Evolutionary conservation across 495 filamentous ascomycete species (phyloP), one percentile per base, ranked within the genome.

Genomic region (Hyaloscypha bicolor): DNA sequence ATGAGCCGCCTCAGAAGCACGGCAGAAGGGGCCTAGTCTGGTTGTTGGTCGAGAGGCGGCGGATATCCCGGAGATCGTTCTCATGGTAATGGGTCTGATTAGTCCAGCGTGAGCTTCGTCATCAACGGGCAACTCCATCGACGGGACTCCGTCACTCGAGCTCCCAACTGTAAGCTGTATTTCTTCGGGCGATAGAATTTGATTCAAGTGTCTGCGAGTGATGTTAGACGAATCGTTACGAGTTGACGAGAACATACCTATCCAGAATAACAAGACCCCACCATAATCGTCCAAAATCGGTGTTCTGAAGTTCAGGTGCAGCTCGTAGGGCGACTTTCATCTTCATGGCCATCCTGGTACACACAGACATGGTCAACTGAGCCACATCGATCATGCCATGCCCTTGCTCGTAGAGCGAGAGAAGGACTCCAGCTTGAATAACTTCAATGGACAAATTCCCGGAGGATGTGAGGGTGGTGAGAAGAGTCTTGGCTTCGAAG

Each of bases 331-430:
- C 75, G 73, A 9, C 69, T 76, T 70, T 66, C 55, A 66, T 60
- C 25, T 55, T 65, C 21, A 48, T 59, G 3, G 64, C 64, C 56
- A 80, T 75, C 48, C 76, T 67, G 2, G 73, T 71, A 63, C 72
- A 77, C 16, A 62, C 55, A 9, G 77, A 73, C 29, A 79, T 75
- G 6, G 78, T 74, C 0, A 73, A 63, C 58, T 77, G 77, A 0
- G 77, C 75, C 19, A 52, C 71, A 16, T 78, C 70, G 0, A 66
- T 66, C 30, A 64, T 68, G 9, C 76, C 76, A 55, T 73, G 72
- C 4, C 69, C 70, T 31, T 75, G 75, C 56, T 70, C 68, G 33
- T 70, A 70, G 16, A 70, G 45, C 5, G 45, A 65, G 29, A 70
- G 39, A 30, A 80, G 57, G 3, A 79, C 42, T 0, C 73, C 70